Conservation (phyloP, 129 eudicot genomes). For the carrot (Daucus carota) region DH1_v3.0 NC_030383.2:6291501-6292000, state of each 20-base stretch:
- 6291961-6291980: conserved; percentile 60
- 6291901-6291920: no score
- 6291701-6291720: conserved; percentile 97
- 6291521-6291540: background rate
- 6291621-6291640: no score
- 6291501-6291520: background rate
- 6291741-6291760: conserved; percentile 61
- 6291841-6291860: background rate
- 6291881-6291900: background rate
- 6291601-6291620: background rate
- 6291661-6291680: background rate
- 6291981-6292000: conserved; percentile 91
- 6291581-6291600: background rate
- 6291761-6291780: conserved; percentile 73
- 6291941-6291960: conserved; percentile 2
- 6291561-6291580: background rate
- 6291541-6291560: background rate
- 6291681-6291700: conserved; percentile 87
- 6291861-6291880: background rate
- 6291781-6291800: conserved; percentile 65
- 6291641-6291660: background rate
- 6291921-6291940: background rate
- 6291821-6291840: background rate
- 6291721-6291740: conserved; percentile 94
- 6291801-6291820: conserved; percentile 15